Percentiles rank a stretch among this genome's conserved stretches.
These are phyloP conservation scores for Plicaturopsis crispa DNA, from an alignment of 768 basidiomycete species.

Conservation along the genomic window DNA sequence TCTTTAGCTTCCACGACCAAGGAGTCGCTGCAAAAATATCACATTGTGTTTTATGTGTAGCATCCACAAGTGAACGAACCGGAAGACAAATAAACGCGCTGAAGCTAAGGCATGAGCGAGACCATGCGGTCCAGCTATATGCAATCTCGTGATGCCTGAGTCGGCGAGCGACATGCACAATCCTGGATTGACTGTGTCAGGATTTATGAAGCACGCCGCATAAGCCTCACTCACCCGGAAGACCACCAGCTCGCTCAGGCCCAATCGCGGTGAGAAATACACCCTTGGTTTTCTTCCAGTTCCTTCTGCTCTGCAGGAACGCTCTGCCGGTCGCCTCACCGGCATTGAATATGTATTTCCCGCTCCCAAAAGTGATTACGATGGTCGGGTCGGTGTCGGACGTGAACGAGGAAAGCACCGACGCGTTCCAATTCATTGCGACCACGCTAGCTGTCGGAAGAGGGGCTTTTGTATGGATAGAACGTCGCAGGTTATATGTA, in stretches of 20 bases:
- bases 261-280: constrained; percentile 68
- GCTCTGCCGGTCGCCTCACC: constrained; percentile 76
- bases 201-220: neutral
- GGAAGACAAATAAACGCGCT: constrained; percentile 42
- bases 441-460: constrained; percentile 6
- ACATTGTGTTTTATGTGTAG: no score
- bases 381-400: constrained; percentile 81
- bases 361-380: constrained; percentile 65
- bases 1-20: constrained; percentile 32
- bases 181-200: constrained; percentile 22
- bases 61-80: no score
- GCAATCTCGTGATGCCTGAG: constrained; percentile 33
- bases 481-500: neutral
- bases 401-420: constrained; percentile 48
- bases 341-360: constrained; percentile 83
- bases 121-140: constrained; percentile 50
- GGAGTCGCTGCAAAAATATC: constrained; percentile 23
- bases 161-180: constrained; percentile 56
- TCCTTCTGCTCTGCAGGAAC: constrained; percentile 58
- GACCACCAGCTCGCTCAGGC: constrained; percentile 57
- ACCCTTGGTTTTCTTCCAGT: constrained; percentile 59
- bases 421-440: constrained; percentile 57
- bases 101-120: constrained; percentile 47
- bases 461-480: neutral
- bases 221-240: constrained; percentile 60